Conservation (phyloP, 306 rosid genomes). For the Casuarina equisetifolia region DNA sequence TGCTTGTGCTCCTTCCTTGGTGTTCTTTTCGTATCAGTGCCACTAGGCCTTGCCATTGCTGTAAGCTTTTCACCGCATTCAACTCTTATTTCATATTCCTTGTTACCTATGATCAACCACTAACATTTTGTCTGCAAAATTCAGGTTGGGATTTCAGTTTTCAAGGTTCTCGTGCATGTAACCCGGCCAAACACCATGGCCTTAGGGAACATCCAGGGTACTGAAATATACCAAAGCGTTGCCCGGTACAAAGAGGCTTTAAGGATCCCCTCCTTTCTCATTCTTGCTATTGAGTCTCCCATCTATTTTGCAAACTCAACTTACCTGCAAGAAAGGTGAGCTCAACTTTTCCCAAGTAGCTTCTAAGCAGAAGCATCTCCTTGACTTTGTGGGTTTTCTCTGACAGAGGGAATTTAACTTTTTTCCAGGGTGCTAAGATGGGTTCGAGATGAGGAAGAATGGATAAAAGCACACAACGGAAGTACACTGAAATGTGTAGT, state of each 20-base stretch:
- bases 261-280: constrained; percentile 78
- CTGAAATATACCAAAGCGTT: constrained; percentile 71
- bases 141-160: constrained; percentile 91
- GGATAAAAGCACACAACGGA: constrained; percentile 53
- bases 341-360: neutral
- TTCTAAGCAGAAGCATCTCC: constrained; percentile 2
- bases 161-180: constrained; percentile 89
- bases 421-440: constrained; percentile 75
- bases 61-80: constrained; percentile 41
- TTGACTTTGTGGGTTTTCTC: constrained; percentile 27
- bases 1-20: constrained; percentile 88
- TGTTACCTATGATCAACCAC: neutral
- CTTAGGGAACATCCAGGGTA: constrained; percentile 84
- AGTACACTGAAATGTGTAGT: constrained; percentile 68
- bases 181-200: constrained; percentile 84
- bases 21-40: constrained; percentile 92
- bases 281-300: constrained; percentile 90
- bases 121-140: constrained; percentile 12
- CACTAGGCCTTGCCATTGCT: constrained; percentile 88
- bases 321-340: constrained; percentile 94
- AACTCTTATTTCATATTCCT: neutral
- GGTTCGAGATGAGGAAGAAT: constrained; percentile 92
- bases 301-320: constrained; percentile 93
- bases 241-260: constrained; percentile 71
- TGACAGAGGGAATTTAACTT: constrained; percentile 22